phyloP scores from a whole-genome alignment of 345 rosid species.

The Acer saccharum region DNA sequence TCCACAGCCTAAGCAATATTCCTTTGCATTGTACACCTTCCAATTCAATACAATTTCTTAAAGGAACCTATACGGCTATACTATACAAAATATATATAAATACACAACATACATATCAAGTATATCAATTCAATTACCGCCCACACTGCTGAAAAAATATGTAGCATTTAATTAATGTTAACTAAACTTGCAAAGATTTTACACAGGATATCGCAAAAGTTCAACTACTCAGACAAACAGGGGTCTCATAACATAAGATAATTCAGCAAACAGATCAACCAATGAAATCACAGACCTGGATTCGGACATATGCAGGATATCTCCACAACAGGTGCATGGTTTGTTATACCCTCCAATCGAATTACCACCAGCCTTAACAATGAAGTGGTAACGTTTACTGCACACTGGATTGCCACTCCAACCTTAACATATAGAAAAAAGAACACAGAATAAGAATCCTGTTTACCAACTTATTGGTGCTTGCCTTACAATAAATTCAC shows the following conservation, averaged over 20 bases:
- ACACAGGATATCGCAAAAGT: background rate
- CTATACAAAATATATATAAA: background rate
- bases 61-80: background rate
- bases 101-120: background rate
- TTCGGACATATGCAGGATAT: conserved; percentile 49
- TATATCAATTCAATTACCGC: background rate
- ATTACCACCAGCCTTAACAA: conserved; percentile 61
- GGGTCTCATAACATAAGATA: background rate
- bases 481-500: too few relatives aligned
- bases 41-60: background rate
- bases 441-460: background rate
- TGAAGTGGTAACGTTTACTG: conserved; percentile 68
- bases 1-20: background rate
- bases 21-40: background rate
- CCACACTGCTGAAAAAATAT: background rate
- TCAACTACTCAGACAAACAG: background rate
- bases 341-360: conserved; percentile 56
- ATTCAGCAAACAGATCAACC: too few relatives aligned
- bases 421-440: conserved; percentile 28
- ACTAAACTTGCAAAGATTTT: background rate
- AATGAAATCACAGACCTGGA: conserved; percentile 39
- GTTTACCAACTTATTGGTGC: too few relatives aligned
- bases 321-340: conserved; percentile 60
- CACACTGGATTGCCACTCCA: conserved; percentile 79
- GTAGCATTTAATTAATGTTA: background rate